Conservation (phyloP, 495 filamentous ascomycete genomes). For the Aspergillus steynii region DNA sequence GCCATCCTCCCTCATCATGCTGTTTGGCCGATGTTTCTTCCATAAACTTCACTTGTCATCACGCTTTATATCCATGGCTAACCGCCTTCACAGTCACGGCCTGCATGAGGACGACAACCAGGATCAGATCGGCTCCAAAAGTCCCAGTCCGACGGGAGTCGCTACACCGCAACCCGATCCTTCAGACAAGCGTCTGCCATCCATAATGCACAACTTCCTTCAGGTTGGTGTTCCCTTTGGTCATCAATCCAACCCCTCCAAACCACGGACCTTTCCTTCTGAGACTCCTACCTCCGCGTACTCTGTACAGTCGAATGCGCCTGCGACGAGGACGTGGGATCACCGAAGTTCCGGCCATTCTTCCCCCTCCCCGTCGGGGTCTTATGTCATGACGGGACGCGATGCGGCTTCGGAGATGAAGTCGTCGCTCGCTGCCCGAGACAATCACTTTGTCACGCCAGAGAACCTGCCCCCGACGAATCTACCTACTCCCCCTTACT, state of each 20-base stretch:
- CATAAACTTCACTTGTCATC: neutral
- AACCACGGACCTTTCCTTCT: slow-evolving; percentile 42
- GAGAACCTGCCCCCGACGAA: slow-evolving; percentile 32
- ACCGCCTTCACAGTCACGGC: slow-evolving; percentile 30
- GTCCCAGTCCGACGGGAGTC: slow-evolving; percentile 78
- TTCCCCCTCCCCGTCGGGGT: slow-evolving; percentile 36
- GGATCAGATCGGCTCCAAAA: slow-evolving; percentile 77
- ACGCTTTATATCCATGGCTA: slow-evolving; percentile 21
- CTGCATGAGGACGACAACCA: slow-evolving; percentile 64
- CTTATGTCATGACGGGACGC: slow-evolving; percentile 43
- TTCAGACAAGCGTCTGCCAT: slow-evolving; percentile 85
- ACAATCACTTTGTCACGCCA: slow-evolving; percentile 19
- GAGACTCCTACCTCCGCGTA: slow-evolving; percentile 43
- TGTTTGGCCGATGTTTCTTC: neutral
- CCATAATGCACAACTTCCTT: slow-evolving; percentile 91
- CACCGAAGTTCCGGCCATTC: slow-evolving; percentile 20
- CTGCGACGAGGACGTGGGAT: slow-evolving; percentile 19
- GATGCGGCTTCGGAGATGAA: slow-evolving; percentile 35
- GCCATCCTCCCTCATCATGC: neutral
- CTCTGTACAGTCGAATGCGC: slow-evolving; percentile 29
- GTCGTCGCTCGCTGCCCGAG: slow-evolving; percentile 20
- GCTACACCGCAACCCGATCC: slow-evolving; percentile 87
- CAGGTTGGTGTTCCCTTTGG: slow-evolving; percentile 84
- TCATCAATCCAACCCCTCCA: slow-evolving; percentile 54
- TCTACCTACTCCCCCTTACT: slow-evolving; percentile 45